Conservation (phyloP, 2,329 filamentous ascomycete genomes). For the Neoarthrinium moseri region DNA sequence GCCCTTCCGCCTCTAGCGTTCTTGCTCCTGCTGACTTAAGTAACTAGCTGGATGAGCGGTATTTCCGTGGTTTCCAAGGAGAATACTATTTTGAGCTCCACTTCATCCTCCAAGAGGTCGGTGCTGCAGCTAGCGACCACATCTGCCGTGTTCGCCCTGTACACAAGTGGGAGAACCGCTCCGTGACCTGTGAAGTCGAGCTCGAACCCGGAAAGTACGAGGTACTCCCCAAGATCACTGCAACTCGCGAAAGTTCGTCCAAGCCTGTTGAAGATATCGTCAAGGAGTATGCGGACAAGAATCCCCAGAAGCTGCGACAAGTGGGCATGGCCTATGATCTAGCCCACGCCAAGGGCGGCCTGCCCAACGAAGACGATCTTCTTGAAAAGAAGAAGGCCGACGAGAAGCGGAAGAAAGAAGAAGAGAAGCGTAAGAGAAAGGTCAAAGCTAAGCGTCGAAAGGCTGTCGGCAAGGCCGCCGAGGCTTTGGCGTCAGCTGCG, state of each 20-base stretch:
- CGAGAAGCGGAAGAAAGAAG: conserved; percentile 35
- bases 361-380: conserved; percentile 46
- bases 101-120: conserved; percentile 38
- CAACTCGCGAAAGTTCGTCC: conserved; percentile 39
- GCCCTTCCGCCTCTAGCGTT: background rate
- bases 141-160: conserved; percentile 32
- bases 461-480: conserved; percentile 32
- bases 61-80: conserved; percentile 43
- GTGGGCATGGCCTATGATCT: conserved; percentile 63
- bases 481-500: conserved; percentile 33
- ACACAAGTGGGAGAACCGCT: conserved; percentile 51
- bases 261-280: conserved; percentile 60
- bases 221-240: conserved; percentile 67
- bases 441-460: conserved; percentile 32
- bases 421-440: conserved; percentile 30
- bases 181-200: conserved; percentile 69
- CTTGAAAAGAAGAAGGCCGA: conserved; percentile 27
- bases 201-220: conserved; percentile 68
- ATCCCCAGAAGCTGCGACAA: conserved; percentile 65
- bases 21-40: background rate
- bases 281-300: conserved; percentile 37
- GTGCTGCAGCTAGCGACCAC: conserved; percentile 24
- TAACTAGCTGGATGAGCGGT: conserved; percentile 42
- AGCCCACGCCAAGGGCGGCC: conserved; percentile 57
- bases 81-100: conserved; percentile 41